A percentile compares a stretch with the other conserved stretches of the same genome.
Conservation (phyloP, 2,329 filamentous ascomycete species). For the Colletotrichum sp. region DNA sequence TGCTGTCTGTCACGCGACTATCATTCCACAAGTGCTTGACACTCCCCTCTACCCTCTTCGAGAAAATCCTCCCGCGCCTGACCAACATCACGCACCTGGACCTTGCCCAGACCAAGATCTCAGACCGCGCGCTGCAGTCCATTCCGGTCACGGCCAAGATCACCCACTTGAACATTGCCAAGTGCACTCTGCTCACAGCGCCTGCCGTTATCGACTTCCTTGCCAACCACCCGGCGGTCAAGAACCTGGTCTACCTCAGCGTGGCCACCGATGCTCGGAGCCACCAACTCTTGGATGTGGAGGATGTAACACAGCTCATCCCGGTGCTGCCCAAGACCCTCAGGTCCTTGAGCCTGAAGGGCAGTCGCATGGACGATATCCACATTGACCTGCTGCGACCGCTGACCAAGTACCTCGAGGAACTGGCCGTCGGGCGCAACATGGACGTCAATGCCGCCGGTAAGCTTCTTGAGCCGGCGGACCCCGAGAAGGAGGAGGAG, state of each 20-base stretch:
- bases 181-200: conserved; percentile 74
- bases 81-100: conserved; percentile 76
- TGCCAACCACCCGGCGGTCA: conserved; percentile 71
- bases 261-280: conserved; percentile 75
- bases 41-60: conserved; percentile 70
- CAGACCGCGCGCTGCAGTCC: conserved; percentile 70
- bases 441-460: conserved; percentile 71
- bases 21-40: conserved; percentile 82
- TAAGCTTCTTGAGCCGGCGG: conserved; percentile 62
- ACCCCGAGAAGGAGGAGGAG: conserved; percentile 36
- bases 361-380: conserved; percentile 69
- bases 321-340: conserved; percentile 70
- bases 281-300: conserved; percentile 71
- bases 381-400: conserved; percentile 70
- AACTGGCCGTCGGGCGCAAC: conserved; percentile 75
- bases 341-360: conserved; percentile 77
- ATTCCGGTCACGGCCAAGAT: conserved; percentile 75
- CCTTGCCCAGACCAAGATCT: conserved; percentile 79
- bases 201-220: conserved; percentile 73
- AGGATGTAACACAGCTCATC: conserved; percentile 70
- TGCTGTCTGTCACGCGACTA: conserved; percentile 67
- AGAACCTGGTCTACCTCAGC: conserved; percentile 73
- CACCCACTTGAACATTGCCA: conserved; percentile 79
- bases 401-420: conserved; percentile 75
- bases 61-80: conserved; percentile 74